Conservation (phyloP, 2,329 filamentous ascomycete genomes). For the Arthrocladium fulminans region DNA sequence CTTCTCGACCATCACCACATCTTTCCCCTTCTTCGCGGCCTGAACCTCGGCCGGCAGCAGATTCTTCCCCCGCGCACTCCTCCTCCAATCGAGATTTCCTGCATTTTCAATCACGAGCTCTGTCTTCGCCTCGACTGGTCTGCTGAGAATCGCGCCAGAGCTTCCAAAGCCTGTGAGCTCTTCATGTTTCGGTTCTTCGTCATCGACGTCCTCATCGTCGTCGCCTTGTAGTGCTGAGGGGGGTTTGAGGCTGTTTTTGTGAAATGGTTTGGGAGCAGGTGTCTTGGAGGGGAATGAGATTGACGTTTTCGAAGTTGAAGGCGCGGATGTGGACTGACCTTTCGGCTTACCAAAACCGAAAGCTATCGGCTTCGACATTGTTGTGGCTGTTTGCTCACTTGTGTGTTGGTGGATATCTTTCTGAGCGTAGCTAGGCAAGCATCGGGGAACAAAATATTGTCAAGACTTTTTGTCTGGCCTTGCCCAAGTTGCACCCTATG, state of each 20-base stretch:
- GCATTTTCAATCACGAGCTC: slow-evolving; percentile 56
- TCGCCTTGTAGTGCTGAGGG: slow-evolving; percentile 10
- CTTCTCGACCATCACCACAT: slow-evolving; percentile 36
- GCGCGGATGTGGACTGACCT: slow-evolving; percentile 2
- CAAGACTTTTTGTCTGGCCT: too few species aligned
- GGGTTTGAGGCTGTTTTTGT: slow-evolving; percentile 7
- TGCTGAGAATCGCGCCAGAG: slow-evolving; percentile 40
- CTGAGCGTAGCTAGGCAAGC: too few species aligned
- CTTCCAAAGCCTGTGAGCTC: slow-evolving; percentile 44
- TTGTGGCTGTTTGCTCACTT: background rate
- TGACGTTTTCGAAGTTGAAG: background rate
- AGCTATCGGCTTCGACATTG: slow-evolving; percentile 22
- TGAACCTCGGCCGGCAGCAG: slow-evolving; percentile 49
- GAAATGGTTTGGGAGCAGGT: slow-evolving; percentile 3
- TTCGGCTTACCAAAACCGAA: slow-evolving; percentile 23
- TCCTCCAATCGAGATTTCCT: slow-evolving; percentile 43
- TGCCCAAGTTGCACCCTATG: too few species aligned
- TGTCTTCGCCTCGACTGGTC: slow-evolving; percentile 25
- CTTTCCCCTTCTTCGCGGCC: slow-evolving; percentile 32
- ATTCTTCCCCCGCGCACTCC: slow-evolving; percentile 41
- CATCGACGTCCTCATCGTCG: slow-evolving; percentile 47
- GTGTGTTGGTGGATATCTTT: background rate
- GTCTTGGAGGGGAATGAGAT: slow-evolving; percentile 9
- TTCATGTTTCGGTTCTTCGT: slow-evolving; percentile 32
- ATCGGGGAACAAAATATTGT: too few species aligned